phyloP scores from a whole-genome alignment of 805 yeast species.

The Wickerhamiella qilinensis region DNA sequence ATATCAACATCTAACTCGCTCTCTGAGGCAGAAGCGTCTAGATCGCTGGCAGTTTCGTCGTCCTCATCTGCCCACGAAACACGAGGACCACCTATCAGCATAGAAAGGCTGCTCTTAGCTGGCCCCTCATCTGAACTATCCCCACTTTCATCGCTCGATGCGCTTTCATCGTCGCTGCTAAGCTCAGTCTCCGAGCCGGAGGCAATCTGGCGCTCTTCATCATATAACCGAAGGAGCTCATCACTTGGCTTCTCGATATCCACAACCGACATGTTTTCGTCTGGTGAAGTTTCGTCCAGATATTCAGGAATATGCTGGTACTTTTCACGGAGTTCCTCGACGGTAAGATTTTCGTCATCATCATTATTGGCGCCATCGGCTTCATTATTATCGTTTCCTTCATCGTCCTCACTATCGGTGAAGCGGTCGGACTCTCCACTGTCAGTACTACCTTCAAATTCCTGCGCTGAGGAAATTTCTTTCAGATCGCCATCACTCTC shows the following conservation, averaged over 20 bases:
- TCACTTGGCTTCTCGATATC: conserved; percentile 7
- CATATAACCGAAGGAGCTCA: conserved; percentile 7
- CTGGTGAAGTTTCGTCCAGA: conserved; percentile 9
- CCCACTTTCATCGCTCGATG: conserved; percentile 21
- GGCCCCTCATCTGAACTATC: not conserved
- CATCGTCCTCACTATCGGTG: conserved; percentile 15
- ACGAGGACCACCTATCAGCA: not conserved
- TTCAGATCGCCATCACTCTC: conserved; percentile 19
- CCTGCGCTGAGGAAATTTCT: conserved; percentile 9
- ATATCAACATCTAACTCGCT: not conserved
- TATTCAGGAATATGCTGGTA: conserved; percentile 28
- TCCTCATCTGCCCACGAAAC: not conserved
- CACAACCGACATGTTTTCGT: conserved; percentile 1
- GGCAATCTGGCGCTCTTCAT: conserved; percentile 17
- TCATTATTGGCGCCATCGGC: conserved; percentile 17
- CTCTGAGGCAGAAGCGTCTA: not conserved
- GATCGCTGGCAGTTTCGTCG: conserved; percentile 1
- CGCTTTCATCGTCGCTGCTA: conserved; percentile 15
- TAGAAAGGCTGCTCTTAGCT: not conserved
- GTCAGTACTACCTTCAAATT: not conserved
- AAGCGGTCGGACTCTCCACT: not conserved
- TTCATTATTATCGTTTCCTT: conserved; percentile 15
- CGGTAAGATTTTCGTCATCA: conserved; percentile 35
- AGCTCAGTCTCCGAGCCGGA: not conserved
- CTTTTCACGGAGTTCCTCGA: conserved; percentile 40